These are phyloP conservation scores for Vinca minor DNA, from an alignment of 257 asterid genomes.

Conservation along the genomic window DNA sequence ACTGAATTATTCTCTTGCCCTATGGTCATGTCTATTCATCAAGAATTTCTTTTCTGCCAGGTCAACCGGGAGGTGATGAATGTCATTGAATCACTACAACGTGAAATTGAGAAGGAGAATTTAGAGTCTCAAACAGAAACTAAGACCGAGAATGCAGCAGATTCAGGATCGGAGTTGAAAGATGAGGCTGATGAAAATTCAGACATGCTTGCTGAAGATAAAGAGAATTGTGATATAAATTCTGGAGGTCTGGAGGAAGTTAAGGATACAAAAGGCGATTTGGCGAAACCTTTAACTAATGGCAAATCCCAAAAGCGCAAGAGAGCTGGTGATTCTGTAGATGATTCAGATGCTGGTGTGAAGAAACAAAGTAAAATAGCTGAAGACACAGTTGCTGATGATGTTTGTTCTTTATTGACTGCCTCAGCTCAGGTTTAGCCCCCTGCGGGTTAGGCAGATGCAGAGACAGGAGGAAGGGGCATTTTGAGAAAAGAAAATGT, in stretches of 20 bases:
- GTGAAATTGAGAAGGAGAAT: slow-evolving; percentile 49
- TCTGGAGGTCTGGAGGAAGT: slow-evolving; percentile 24
- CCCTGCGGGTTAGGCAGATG: too few relatives aligned
- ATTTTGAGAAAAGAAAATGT: too few relatives aligned
- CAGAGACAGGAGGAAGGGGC: background rate
- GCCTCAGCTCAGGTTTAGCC: too few relatives aligned
- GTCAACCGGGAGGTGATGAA: slow-evolving; percentile 77
- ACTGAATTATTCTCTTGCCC: background rate
- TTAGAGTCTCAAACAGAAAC: slow-evolving; percentile 22
- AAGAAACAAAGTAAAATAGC: slow-evolving; percentile 7
- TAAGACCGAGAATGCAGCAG: slow-evolving; percentile 18
- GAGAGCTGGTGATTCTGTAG: slow-evolving; percentile 8
- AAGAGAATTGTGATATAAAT: slow-evolving; percentile 26
- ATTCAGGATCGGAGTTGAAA: slow-evolving; percentile 15
- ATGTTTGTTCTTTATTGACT: background rate
- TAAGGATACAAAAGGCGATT: slow-evolving; percentile 21
- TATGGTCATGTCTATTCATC: slow-evolving; percentile 1
- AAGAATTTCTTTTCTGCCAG: slow-evolving; percentile 28
- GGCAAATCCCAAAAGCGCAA: slow-evolving; percentile 25
- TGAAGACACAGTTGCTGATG: background rate
- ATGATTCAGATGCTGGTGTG: slow-evolving; percentile 5
- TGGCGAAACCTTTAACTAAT: slow-evolving; percentile 7
- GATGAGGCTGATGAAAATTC: slow-evolving; percentile 23
- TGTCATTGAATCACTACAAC: slow-evolving; percentile 56
- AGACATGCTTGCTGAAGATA: slow-evolving; percentile 27